Percentiles rank a stretch among this genome's conserved stretches.
Evolutionary conservation across 768 basidiomycete species (phyloP).

Genomic region (Kwoniella bestiolae): DNA sequence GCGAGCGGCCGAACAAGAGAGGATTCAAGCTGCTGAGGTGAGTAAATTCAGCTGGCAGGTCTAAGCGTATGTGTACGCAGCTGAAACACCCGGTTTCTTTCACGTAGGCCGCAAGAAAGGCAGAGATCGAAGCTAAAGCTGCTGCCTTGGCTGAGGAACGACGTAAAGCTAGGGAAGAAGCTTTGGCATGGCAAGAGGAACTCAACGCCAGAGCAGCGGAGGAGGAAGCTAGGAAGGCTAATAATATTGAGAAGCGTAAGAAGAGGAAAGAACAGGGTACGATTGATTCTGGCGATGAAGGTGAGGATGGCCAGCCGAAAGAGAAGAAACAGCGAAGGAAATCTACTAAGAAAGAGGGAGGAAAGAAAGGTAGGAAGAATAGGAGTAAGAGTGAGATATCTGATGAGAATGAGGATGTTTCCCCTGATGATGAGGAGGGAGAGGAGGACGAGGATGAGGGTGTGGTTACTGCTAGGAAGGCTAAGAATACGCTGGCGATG

Average conservation of each 20-base stretch:
- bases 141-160: constrained; percentile 82
- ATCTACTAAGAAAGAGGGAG: constrained; percentile 18
- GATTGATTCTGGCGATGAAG: constrained; percentile 82
- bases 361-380: constrained; percentile 34
- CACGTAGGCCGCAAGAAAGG: constrained; percentile 40
- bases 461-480: constrained; percentile 19
- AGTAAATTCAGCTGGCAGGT: neutral
- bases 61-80: neutral
- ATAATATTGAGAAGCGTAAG: constrained; percentile 40
- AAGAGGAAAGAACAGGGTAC: constrained; percentile 68
- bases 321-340: constrained; percentile 43
- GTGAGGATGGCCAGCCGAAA: constrained; percentile 70
- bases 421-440: constrained; percentile 14
- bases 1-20: constrained; percentile 77
- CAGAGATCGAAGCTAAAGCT: constrained; percentile 67
- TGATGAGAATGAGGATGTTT: constrained; percentile 20
- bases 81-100: neutral
- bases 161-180: constrained; percentile 60
- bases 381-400: constrained; percentile 44
- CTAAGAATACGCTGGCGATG: constrained; percentile 33
- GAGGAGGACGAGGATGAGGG: constrained; percentile 35
- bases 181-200: constrained; percentile 47
- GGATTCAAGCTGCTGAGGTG: constrained; percentile 62
- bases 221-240: constrained; percentile 65
- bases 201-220: constrained; percentile 58